A percentile compares a stretch with the other conserved stretches of the same genome.
Evolutionary conservation across 179 eudicot genomes (phyloP).

Genomic region (Beta lomatogona): DNA sequence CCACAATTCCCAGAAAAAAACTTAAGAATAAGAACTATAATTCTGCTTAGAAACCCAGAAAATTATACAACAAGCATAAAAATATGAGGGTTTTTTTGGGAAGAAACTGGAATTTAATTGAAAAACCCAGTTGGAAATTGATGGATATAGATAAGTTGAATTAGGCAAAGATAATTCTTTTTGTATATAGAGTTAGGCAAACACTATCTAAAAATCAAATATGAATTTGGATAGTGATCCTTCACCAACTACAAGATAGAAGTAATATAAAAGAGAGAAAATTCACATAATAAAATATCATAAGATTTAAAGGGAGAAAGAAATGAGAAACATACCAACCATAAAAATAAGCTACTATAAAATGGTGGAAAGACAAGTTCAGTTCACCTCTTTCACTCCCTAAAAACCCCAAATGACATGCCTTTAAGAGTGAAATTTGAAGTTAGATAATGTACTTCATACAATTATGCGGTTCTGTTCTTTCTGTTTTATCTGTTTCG

Average conservation of each 20-base stretch:
- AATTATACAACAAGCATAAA: not conserved
- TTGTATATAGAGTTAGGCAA: not conserved
- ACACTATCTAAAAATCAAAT: not conserved
- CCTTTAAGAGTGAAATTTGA: not conserved
- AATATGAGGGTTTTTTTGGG: not conserved
- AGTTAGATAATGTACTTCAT: not conserved
- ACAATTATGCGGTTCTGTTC: not conserved
- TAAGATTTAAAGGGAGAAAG: no score
- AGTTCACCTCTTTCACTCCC: not conserved
- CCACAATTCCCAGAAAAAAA: not conserved
- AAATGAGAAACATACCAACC: not conserved
- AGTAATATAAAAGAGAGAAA: not conserved
- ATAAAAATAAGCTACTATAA: not conserved
- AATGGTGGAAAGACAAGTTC: not conserved
- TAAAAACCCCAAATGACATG: not conserved
- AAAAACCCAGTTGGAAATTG: not conserved
- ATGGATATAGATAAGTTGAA: not conserved
- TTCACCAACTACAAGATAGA: not conserved
- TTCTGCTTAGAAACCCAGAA: not conserved
- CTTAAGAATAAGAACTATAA: not conserved
- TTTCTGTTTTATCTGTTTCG: no score
- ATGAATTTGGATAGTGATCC: not conserved
- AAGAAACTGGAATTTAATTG: not conserved
- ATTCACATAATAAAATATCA: no score
- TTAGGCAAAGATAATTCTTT: not conserved